Evolutionary conservation across 2,329 filamentous ascomycete species (phyloP).

Genomic region (Pezicula carpinea): DNA sequence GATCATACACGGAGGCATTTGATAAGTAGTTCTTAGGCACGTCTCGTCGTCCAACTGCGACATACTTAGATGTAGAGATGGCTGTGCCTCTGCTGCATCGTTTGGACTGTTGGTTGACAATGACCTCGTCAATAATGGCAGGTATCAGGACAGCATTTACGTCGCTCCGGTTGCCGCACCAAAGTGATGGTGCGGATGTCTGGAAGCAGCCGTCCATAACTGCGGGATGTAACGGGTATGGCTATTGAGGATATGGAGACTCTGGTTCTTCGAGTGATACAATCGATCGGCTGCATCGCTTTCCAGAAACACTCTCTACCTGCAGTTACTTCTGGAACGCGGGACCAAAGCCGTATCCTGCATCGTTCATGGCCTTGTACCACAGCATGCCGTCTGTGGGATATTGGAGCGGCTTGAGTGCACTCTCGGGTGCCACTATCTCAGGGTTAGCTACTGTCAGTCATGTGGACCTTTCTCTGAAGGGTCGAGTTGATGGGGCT

Average conservation of each 20-base stretch:
- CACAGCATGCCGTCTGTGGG: neutral
- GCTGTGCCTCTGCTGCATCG: slow-evolving; percentile 1
- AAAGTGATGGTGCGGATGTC: slow-evolving; percentile 17
- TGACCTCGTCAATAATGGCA: slow-evolving; percentile 16
- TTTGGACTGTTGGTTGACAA: slow-evolving; percentile 10
- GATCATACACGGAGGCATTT: slow-evolving; percentile 10
- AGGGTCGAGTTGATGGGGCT: neutral
- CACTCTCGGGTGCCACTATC: neutral
- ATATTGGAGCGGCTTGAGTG: slow-evolving; percentile 3
- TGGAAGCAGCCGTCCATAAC: slow-evolving; percentile 28
- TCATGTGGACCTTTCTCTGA: neutral
- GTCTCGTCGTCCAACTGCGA: slow-evolving; percentile 5
- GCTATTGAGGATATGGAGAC: slow-evolving; percentile 15
- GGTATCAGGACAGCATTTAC: slow-evolving; percentile 17
- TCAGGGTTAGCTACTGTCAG: neutral
- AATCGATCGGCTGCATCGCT: slow-evolving; percentile 10
- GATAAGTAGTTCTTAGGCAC: slow-evolving; percentile 5
- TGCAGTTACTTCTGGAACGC: slow-evolving; percentile 9
- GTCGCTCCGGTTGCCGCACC: slow-evolving; percentile 13
- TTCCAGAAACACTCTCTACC: slow-evolving; percentile 14
- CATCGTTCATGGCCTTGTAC: slow-evolving; percentile 13
- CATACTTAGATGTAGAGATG: slow-evolving; percentile 4
- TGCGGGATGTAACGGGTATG: slow-evolving; percentile 31
- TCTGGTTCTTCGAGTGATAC: slow-evolving; percentile 13
- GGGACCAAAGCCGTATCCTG: slow-evolving; percentile 12